Base-by-base conservation (phyloP, 768 basidiomycete genomes). In the Phaeolepiota aurea region DNA sequence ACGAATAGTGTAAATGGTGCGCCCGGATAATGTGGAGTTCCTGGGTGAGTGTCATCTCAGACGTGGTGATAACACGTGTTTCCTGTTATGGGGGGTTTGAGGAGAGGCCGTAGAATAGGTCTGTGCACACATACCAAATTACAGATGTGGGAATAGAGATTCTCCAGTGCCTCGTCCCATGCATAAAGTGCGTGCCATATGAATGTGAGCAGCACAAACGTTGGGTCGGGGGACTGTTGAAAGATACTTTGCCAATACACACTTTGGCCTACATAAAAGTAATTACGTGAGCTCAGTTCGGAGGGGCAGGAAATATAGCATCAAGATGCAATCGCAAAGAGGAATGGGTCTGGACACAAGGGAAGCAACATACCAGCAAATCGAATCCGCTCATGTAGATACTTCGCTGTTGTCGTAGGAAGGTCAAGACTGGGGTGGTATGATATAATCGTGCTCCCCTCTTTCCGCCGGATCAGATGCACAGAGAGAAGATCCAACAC, bases 151-250 rank as follows among this genome's bases (percentile, higher is more conserved):
- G 51, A 46, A 42, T 77, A 78, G 4, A 80, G 54, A 22, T 61
- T 54, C 45, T 78, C 77, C 5, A 80, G 52, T 0, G 76, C 65
- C 49, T 79, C 69, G 41, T 80, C 77, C 76, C 76, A 80, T 0
- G 74, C 70, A 46, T 79, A 80, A 34, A 79, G 44, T 1, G 76
- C 69, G 41, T 79, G 72, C 78, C 77, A 79, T 14, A 79, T 54
- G 28, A 70, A 69, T 3, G 68, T 62, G 7, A 80, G 54, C 15
- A 79, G 56, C 0, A 77, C 46, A 43, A 78, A 76, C 0, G 78
- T 78, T 1, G 76, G 75, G 43, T 79, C 78, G 3, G 55, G 52
- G 1, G 70, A 67, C 28, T 52, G 55, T 45, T 51, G 47, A 20
- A 68, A 61, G 32, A 67, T 61, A 25, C 56, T 63, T 44, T 65